Conservation (phyloP, 306 rosid species). For the Begonia loranthoides region DNA sequence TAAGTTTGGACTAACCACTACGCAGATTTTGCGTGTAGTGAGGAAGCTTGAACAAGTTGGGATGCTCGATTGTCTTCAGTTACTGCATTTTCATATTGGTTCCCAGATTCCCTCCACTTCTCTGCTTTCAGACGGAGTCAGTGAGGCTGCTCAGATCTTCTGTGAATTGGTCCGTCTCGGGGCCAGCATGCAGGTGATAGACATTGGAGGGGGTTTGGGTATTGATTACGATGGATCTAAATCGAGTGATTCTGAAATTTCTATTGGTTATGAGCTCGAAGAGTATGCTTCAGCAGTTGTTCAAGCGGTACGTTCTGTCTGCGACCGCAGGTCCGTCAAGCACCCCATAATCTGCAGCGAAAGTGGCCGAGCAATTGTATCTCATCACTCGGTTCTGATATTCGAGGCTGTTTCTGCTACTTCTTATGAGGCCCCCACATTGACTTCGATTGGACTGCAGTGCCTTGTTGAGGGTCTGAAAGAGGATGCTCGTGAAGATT, state of each 20-base stretch:
- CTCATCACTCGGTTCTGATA: conserved; percentile 70
- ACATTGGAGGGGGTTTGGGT: conserved; percentile 87
- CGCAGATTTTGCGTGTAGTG: conserved; percentile 56
- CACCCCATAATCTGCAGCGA: conserved; percentile 75
- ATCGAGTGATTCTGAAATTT: conserved; percentile 50
- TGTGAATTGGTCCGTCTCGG: conserved; percentile 82
- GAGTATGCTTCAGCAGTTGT: conserved; percentile 81
- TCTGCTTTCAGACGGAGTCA: conserved; percentile 53
- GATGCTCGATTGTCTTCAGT: conserved; percentile 73
- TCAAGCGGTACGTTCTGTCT: conserved; percentile 31
- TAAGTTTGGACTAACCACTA: conserved; percentile 66
- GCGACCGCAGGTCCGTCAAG: conserved; percentile 46
- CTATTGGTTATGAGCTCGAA: conserved; percentile 51
- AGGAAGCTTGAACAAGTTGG: conserved; percentile 45
- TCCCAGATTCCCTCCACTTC: conserved; percentile 71
- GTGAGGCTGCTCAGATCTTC: conserved; percentile 87
- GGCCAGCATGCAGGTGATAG: conserved; percentile 61
- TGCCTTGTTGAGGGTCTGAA: conserved; percentile 46
- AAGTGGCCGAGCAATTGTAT: conserved; percentile 78
- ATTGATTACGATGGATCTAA: conserved; percentile 84
- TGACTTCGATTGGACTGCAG: conserved; percentile 30
- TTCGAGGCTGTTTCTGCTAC: conserved; percentile 55
- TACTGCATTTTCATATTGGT: conserved; percentile 87
- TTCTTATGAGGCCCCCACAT: conserved; percentile 14
- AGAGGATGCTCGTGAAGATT: conserved; percentile 50